Base-by-base conservation (phyloP, 495 filamentous ascomycete genomes). In the Penicillium turbatum region DNA sequence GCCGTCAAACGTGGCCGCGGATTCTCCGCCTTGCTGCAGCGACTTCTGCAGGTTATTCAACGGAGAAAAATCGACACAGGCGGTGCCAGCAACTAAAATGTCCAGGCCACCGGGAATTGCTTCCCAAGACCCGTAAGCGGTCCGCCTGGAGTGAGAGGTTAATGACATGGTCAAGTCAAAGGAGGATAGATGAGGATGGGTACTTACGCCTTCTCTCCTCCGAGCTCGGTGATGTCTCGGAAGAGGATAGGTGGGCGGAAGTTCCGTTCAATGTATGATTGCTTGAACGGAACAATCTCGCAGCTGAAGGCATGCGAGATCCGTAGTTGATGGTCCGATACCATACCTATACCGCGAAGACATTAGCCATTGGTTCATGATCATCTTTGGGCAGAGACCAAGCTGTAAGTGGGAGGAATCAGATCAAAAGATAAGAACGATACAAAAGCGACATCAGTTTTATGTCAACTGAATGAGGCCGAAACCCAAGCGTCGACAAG, bases 201-300 rank as follows among this genome's bases (percentile, higher is more conserved):
- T 17, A 80, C 85, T 73, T 72, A 88, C 86, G 84, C 86, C 45
- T 72, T 59, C 6, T 62, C 53, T 38, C 72, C 59, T 40, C 68
- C 61, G 11, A 93, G 68, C 56, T 93, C 85, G 6, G 69, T 70
- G 3, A 92, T 79, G 66, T 95, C 86, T 6, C 85, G 72, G 48
- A 91, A 90, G 12, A 93, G 67, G 27, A 83, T 67, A 0, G 72
- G 72, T 0, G 82, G 79, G 9, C 76, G 72, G 50, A 86, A 84
- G 65, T 93, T 95, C 12, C 86, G 75, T 55, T 86, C 77, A 54
- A 95, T 93, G 63, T 88, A 92, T 2, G 82, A 82, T 61, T 92
- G 88, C 60, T 93, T 93, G 66, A 78, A 86, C 0, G 82, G 77
- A 40, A 82, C 87, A 40, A 91, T 90, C 66, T 95, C 90, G 17